Evolutionary conservation across 805 yeast species (phyloP), one percentile per base, ranked within the genome.

Genomic region (Suhomyces tanzawaensis): DNA sequence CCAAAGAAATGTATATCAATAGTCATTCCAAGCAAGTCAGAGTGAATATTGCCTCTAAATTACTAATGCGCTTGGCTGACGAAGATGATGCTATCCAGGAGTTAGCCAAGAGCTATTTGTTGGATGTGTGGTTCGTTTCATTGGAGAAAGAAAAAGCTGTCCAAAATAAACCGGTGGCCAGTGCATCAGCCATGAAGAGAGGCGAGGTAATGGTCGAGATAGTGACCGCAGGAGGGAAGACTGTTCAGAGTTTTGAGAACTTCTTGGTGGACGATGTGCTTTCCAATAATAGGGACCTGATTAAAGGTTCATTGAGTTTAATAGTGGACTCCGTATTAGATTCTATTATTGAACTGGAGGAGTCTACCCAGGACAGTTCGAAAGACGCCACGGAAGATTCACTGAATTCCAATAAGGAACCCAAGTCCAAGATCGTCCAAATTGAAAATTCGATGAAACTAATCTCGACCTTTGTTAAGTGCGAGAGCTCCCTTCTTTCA

Each of bases 51-150:
- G 57, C 77, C 2, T 74, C 76, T n/a, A 71, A 66, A 33, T 58
- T 86, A 3, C 51, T 87, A 6, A 59, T 64, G 42, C 64, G 81
- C 40, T 43, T 79, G 1, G 83, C 83, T 37, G 95, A 86, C 54
- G 90, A 82, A 44, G 95, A 88, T 46, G 80, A 76, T 25, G 41
- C 62, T 1, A 40, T 60, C 13, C 60, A 68, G 7, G 77, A 73
- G 1, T 45, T 64, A 6, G 71, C 81, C 0, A 64, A 58, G 32
- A 35, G 40, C 15, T 47, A 59, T 3, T 44, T 81, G 18, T 13
- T 36, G 2, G 54, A 49, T 2, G 26, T 60, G 23, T 53, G 63
- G 58, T 54, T 62, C 21, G 19, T 37, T 6, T n/a, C 24, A 5
- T 27, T 24, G 24, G 30, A 22, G 7, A 19, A 22, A 21, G 33